Base-by-base conservation (phyloP, 2,329 filamentous ascomycete species). In the Remersonia thermophila region DNA sequence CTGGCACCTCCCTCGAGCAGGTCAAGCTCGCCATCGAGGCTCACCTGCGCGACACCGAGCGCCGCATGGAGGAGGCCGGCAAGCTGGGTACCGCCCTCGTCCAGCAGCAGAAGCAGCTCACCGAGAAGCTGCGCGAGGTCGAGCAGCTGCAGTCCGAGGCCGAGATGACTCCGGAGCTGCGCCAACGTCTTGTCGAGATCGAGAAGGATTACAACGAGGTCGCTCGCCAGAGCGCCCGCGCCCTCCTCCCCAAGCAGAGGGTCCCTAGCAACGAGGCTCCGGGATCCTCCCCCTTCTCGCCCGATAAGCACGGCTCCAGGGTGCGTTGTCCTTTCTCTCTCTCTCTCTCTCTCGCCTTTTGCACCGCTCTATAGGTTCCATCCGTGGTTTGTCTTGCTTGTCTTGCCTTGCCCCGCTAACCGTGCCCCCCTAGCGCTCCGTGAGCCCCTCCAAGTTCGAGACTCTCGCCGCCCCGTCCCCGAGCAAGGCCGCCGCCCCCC, bases 141-240 rank as follows among this genome's bases (percentile, higher is more conserved):
- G 83, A 93, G 50, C 75, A 79, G 52, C 67, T 83, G 41, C 70
- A 85, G 51, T 67, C 73, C 30, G 82, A 91, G 47, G 75, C 74
- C 16, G 87, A 94, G 47, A 64, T 96, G 27, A 81, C 87, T 45
- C 76, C 75, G 15, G 87, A 94, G 45, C 63, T 98, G 50, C 83
- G 82, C 41, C 73, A 80, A 51, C 86, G 83, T 59, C 70, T 98
- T 36, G 69, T 76, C 11, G 86, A 93, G 44, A 77, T 98, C 41
- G 91, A 98, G 58, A 83, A 77, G 57, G 91, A 98, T 53, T 96
- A 93, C 62, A 89, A 93, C 56, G 87, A 95, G 54, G 79, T 96
- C 32, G 86, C 87, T 10, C 73, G 81, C 44, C 89, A 96, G 56
- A 91, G 83, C 32, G 85, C 89, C 30, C 73, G 89, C 46, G 86